Evolutionary conservation across 257 asterid genomes (phyloP), one percentile per base, ranked within the genome.

Genomic region (Lycium barbarum): DNA sequence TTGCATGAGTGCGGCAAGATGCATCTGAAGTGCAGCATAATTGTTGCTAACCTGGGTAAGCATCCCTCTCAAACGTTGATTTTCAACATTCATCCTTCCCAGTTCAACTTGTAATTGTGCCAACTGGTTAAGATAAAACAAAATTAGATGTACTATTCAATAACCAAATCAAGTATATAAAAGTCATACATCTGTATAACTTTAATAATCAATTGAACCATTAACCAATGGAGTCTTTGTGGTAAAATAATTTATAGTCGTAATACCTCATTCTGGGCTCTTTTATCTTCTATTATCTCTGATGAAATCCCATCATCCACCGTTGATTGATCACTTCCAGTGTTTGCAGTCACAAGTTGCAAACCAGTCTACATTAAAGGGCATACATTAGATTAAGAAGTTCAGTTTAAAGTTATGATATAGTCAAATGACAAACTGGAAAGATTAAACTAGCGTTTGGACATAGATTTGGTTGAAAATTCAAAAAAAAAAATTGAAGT

Each of bases 311-410:
- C 93, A 84, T 95, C 98, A 62, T 93, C 99, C 83, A 93, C 90
- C 58, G 94, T 93, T n/a, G 98, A 95, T 81, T 93, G 97, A 86
- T 95, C 99, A 63, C 97, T 93, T 70, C 94, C 92, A 1, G 95
- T 86, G 83, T 96, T 93, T 4, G 88, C 87, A 43, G 90, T 93
- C 84, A 95, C 96, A 79, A 96, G 97, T 72, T 95, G 97, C 91
- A 96, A 89, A 59, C 98, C 98, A 79, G 94, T 96, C 99, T 96
- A 86, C 53, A 88, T 15, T 15, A 59, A 59, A 59, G 33, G 66
- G 17, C 12, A 49, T 6, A 7, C 59, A 22, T 49, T 2, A 73
- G 38, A 10, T 17, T 15, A 73, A 11, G 49, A 45, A 14, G 81
- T 22, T 2, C 61, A 49, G 11, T 11, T 74, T 6, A 2, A 11